Evolutionary conservation across 2,329 filamentous ascomycete genomes (phyloP).

Genomic region (Claviceps sp.): DNA sequence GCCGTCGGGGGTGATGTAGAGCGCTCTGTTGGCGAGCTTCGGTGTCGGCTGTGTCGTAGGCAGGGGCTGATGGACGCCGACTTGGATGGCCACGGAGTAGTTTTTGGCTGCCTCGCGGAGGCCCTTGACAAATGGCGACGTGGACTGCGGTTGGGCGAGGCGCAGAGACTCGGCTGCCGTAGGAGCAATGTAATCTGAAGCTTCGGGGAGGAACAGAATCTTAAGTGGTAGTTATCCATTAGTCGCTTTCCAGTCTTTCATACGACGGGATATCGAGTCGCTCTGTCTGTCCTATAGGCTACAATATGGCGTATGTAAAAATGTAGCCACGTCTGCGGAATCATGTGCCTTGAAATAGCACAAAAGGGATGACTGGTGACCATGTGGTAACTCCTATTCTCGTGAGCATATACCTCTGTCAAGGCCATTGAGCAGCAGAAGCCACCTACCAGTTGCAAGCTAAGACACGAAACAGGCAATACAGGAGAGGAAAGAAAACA

Average conservation of each 20-base stretch:
- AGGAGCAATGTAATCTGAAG: slow-evolving; percentile 72
- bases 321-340: background rate
- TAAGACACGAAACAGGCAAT: too few species aligned
- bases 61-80: slow-evolving; percentile 70
- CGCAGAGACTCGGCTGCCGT: slow-evolving; percentile 54
- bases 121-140: slow-evolving; percentile 63
- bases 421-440: background rate
- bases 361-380: too few species aligned
- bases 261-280: too few species aligned
- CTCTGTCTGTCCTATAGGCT: too few species aligned
- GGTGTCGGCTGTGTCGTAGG: background rate
- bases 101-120: slow-evolving; percentile 54
- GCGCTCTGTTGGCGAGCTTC: slow-evolving; percentile 35
- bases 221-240: slow-evolving; percentile 15
- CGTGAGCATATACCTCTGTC: background rate
- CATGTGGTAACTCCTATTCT: background rate
- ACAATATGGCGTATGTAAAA: too few species aligned
- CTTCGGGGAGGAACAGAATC: slow-evolving; percentile 85
- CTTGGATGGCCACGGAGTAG: slow-evolving; percentile 62
- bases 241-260: background rate
- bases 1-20: slow-evolving; percentile 36
- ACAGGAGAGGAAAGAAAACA: too few species aligned
- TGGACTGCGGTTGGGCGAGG: slow-evolving; percentile 52
- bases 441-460: background rate
- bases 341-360: background rate